phyloP scores from a whole-genome alignment of 2,329 filamentous ascomycete species.

The Trichoderma asperellum region DNA sequence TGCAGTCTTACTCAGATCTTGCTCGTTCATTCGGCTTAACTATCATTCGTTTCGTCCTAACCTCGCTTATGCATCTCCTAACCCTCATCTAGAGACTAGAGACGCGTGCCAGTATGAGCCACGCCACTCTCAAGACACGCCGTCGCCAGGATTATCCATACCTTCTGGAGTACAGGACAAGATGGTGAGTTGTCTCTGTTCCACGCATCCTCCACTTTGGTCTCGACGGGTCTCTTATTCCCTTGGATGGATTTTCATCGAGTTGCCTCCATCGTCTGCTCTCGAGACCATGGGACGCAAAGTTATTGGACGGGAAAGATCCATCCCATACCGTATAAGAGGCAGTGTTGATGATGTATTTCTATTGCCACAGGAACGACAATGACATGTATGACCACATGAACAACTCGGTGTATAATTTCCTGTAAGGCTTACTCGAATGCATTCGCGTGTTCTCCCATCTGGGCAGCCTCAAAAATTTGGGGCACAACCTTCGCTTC shows the following conservation, averaged over 20 bases:
- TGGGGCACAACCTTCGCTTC: not conserved
- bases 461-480: not conserved
- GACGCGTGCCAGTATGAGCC: constrained; percentile 30
- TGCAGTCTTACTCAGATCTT: not conserved
- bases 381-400: constrained; percentile 96
- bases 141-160: constrained; percentile 75
- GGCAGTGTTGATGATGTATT: constrained; percentile 22
- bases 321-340: not conserved
- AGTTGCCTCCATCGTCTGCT: not conserved
- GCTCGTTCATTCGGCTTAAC: not conserved
- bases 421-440: constrained; percentile 56
- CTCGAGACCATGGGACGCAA: not conserved
- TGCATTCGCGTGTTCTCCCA: not conserved
- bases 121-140: constrained; percentile 59
- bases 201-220: constrained; percentile 11
- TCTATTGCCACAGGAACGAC: constrained; percentile 67
- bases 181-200: constrained; percentile 64
- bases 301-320: not conserved
- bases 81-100: not conserved
- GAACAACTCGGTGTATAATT: constrained; percentile 88
- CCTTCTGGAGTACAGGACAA: constrained; percentile 78
- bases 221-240: not conserved
- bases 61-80: constrained; percentile 10
- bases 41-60: not conserved
- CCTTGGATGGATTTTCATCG: not conserved